A percentile compares a stretch with the other conserved stretches of the same genome.
These are phyloP conservation scores for Geosmithia flava DNA, from an alignment of 2,329 filamentous ascomycete species.

Conservation along the genomic window DNA sequence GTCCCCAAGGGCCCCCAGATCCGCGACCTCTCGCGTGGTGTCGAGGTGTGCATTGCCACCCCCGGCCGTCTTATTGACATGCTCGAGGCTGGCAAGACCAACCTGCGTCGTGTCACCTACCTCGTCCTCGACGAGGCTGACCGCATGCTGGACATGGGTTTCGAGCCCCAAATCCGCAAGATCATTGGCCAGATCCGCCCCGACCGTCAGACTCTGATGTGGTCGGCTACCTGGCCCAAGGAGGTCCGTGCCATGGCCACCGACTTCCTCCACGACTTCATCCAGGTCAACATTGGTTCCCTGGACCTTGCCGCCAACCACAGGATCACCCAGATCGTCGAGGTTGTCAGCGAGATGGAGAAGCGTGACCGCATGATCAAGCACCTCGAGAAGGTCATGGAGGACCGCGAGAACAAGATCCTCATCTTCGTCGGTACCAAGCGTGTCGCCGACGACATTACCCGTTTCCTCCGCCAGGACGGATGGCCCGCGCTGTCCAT, in stretches of 20 bases:
- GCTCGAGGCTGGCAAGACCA: conserved; percentile 95
- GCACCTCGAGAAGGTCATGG: conserved; percentile 96
- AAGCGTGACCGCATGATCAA: conserved; percentile 97
- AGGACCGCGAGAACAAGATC: conserved; percentile 88
- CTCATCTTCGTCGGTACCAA: conserved; percentile 91
- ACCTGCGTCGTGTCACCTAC: conserved; percentile 95
- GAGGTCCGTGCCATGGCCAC: conserved; percentile 85
- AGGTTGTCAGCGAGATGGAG: conserved; percentile 91
- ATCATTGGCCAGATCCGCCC: conserved; percentile 96
- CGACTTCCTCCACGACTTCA: conserved; percentile 90
- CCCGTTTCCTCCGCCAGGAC: conserved; percentile 90
- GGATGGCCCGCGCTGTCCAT: conserved; percentile 97
- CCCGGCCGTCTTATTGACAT: conserved; percentile 97
- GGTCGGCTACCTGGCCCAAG: conserved; percentile 99
- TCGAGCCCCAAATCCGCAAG: conserved; percentile 98
- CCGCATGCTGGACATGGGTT: conserved; percentile 99
- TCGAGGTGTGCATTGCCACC: conserved; percentile 97
- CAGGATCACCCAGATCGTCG: conserved; percentile 94
- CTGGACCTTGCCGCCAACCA: conserved; percentile 95
- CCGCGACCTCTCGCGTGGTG: conserved; percentile 83
- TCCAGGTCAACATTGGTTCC: conserved; percentile 97
- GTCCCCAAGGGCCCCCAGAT: conserved; percentile 97
- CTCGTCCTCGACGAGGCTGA: conserved; percentile 97
- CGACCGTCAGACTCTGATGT: conserved; percentile 98
- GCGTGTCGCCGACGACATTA: conserved; percentile 95